Conservation (phyloP, 1,284 basidiomycete species). For the Pseudozyma hubeiensis region DNA sequence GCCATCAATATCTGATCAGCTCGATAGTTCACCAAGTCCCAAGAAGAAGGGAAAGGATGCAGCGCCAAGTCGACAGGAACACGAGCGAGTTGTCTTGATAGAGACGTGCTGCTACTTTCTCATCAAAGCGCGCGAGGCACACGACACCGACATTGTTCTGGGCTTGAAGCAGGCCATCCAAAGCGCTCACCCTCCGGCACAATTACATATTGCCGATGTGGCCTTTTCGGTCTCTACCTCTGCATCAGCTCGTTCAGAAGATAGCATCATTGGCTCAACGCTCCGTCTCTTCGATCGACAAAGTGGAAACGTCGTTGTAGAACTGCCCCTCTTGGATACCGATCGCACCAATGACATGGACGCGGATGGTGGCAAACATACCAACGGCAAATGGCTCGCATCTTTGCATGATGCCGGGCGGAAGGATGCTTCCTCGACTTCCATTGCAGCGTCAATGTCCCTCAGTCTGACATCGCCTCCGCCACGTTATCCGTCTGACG, state of each 20-base stretch:
- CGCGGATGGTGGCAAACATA: conserved; percentile 10
- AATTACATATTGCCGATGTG: conserved; percentile 3
- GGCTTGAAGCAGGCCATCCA: conserved; percentile 16
- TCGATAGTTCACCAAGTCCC: background rate
- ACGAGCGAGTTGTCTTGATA: conserved; percentile 11
- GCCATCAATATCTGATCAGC: background rate
- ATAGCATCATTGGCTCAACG: conserved; percentile 17
- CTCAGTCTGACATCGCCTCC: conserved; percentile 17
- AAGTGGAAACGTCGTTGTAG: conserved; percentile 4
- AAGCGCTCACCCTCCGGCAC: background rate
- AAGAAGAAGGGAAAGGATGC: conserved; percentile 9
- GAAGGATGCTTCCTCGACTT: background rate
- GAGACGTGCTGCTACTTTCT: conserved; percentile 32
- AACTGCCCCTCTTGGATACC: conserved; percentile 20
- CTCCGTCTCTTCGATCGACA: conserved; percentile 7
- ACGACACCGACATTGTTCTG: conserved; percentile 17
- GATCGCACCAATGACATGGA: background rate
- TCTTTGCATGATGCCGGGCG: conserved; percentile 7
- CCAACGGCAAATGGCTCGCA: conserved; percentile 40
- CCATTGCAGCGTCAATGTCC: background rate
- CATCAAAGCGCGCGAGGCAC: conserved; percentile 20
- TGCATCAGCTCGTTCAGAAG: background rate
- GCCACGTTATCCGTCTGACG: conserved; percentile 9
- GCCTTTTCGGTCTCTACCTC: background rate
- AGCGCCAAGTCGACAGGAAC: too few species aligned